Base-by-base conservation (phyloP, 768 basidiomycete species). In the Pulveroboletus sp. region DNA sequence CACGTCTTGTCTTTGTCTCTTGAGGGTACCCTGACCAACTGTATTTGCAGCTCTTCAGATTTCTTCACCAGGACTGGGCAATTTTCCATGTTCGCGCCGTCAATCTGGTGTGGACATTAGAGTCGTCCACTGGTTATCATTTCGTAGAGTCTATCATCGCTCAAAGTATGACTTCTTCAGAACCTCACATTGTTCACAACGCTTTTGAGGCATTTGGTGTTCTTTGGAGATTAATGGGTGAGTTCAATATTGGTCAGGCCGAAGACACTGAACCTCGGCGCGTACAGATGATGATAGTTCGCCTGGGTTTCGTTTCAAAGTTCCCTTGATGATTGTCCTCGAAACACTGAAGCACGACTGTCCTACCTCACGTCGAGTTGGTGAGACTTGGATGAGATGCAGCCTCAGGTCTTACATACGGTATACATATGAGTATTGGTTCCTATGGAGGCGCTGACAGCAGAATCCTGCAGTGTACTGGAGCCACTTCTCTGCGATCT, bases 321-420 rank as follows among this genome's bases (percentile, higher is more conserved):
- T 86, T 2, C 95, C 95, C 0, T 77, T 97, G 79, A 85, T 93
- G 77, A 81, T 84, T 39, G 83, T 95, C 28, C 69, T 98, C 43
- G 93, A 95, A 61, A 83, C 84, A 0, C 69, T 97, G 42, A 85
- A 84, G 59, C 84, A 76, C 35, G 82, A 85, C 30, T 84, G 92
- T 56, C 88, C 91, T 8, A 71, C 71, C 52, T 67, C 88, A 9
- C 83, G 87, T 26, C 79, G 92, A 10, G 76, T 89, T 30, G 90
- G 89, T 13, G 95, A 98, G 67, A 93, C 93, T 0, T 99, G 96
- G 96, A 93, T 99, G 87, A 80, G 94, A 26, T 93, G 91, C 62
- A 92, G 84, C 59, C 75, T 97, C 28, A 89, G 87, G 64, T 94
- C 93, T 2, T 95, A 95, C 64, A 73, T 93, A 50, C 81, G 94